Evolutionary conservation across 805 yeast genomes (phyloP), one percentile per base, ranked within the genome.

Genomic region (Yamadazyma takamatsuzukensis): DNA sequence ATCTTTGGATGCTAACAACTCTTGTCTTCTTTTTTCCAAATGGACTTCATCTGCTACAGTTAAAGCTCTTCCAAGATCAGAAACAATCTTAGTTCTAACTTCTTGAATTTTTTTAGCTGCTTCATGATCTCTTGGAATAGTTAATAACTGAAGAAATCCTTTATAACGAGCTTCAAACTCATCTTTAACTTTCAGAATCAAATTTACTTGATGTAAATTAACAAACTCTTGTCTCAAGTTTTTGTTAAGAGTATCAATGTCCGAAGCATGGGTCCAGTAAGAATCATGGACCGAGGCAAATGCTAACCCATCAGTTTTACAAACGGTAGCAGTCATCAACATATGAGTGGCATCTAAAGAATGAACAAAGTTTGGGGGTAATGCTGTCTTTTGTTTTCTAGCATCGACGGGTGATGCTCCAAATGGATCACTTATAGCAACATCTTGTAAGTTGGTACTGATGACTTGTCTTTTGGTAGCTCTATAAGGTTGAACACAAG

Each of bases 201-300:
- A 67, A 54, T 88, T 81, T 19, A 73, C 80, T 39, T 74, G 74
- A 54, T 90, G 97, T 35, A 90, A 65, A 32, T 72, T 63, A 40
- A 93, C 81, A 55, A 90, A 90, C 37, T 84, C 80, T 22, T 83
- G 80, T 51, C 98, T 74, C 43, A 93, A 64, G 27, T 74, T 63
- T 10, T 47, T 49, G 56, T 80, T 86, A 93, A 90, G 80, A 3
- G 51, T 53, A 39, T 79, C 80, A 25, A 90, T 78, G 54, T 85
- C 90, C 30, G 76, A 64, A 1, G 98, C 97, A 54, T 93, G 97
- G 0, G 97, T 88, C 98, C 98, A 90, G 56, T 85, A 90, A 0
- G 97, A 90, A 56, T 90, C 98, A 59, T 90, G 98, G 15, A 90
- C 98, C 0, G 97, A 79, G 0, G 97, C 96, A 69, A 93, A 90